These are phyloP conservation scores for Rickenella mellea DNA, from an alignment of 768 basidiomycete species.

Conservation along the genomic window DNA sequence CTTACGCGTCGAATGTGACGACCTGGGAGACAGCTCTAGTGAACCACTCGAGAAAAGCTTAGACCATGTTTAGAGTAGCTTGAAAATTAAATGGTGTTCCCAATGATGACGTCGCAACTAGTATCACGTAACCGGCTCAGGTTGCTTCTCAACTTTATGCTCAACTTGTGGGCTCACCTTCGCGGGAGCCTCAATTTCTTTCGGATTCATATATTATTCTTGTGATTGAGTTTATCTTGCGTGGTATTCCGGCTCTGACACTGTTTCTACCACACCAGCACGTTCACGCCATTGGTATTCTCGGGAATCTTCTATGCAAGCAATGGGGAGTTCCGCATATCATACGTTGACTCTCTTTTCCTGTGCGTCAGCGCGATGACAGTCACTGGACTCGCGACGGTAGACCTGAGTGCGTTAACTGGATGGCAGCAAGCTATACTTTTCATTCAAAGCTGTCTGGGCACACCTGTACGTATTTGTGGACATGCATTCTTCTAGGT, in stretches of 20 bases:
- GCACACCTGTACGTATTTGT: constrained; percentile 52
- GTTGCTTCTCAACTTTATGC: no score
- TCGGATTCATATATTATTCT: constrained; percentile 50
- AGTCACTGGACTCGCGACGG: constrained; percentile 65
- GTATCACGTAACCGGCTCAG: no score
- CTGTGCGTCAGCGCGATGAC: constrained; percentile 71
- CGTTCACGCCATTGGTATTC: constrained; percentile 68
- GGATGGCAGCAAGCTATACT: constrained; percentile 60
- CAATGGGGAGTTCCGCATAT: constrained; percentile 63
- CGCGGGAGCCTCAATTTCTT: constrained; percentile 75
- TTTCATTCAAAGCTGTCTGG: constrained; percentile 72
- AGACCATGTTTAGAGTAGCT: no score
- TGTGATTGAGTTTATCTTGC: constrained; percentile 30
- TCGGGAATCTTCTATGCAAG: constrained; percentile 76
- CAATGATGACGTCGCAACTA: no score
- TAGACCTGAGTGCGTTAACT: constrained; percentile 62
- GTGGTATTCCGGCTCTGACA: no score
- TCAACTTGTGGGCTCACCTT: no score
- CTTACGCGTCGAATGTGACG: no score
- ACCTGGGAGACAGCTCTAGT: no score
- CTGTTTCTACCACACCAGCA: constrained; percentile 28
- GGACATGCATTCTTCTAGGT: constrained; percentile 1
- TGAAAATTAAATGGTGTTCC: no score
- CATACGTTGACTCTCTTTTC: constrained; percentile 74
- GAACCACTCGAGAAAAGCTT: no score